Evolutionary conservation across 345 rosid species (phyloP).

Genomic region (Gossypium sturtianum): DNA sequence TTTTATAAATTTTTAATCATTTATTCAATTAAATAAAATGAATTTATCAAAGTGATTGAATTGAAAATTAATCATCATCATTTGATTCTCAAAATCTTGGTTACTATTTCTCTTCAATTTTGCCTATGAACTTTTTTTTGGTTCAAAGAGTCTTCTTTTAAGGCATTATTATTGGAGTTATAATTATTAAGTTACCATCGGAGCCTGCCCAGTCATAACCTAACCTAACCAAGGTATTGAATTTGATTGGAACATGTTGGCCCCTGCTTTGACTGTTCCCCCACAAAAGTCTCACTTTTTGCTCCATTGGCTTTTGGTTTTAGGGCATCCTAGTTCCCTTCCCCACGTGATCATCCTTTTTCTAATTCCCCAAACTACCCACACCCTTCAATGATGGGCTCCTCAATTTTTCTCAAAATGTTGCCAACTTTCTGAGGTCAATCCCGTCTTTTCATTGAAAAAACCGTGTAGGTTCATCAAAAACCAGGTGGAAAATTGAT

Average conservation of each 20-base stretch:
- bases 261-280: not conserved
- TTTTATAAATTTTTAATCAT: too few relatives aligned
- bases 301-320: not conserved
- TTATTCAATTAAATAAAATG: too few relatives aligned
- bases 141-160: not conserved
- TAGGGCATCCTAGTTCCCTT: not conserved
- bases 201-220: not conserved
- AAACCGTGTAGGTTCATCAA: not conserved
- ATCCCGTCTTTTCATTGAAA: not conserved
- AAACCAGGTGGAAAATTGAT: not conserved
- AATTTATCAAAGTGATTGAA: too few relatives aligned
- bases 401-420: not conserved
- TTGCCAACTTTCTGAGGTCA: not conserved
- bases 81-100: too few relatives aligned
- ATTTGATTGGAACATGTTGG: not conserved
- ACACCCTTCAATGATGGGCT: not conserved
- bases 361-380: constrained; percentile 5
- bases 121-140: not conserved
- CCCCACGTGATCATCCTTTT: not conserved
- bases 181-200: not conserved
- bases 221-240: not conserved
- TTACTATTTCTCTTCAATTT: not conserved
- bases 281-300: not conserved
- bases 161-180: not conserved
- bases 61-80: too few relatives aligned